Evolutionary conservation across 768 basidiomycete genomes (phyloP), one percentile per base, ranked within the genome.

Genomic region (Amanita pseudoporphyria): DNA sequence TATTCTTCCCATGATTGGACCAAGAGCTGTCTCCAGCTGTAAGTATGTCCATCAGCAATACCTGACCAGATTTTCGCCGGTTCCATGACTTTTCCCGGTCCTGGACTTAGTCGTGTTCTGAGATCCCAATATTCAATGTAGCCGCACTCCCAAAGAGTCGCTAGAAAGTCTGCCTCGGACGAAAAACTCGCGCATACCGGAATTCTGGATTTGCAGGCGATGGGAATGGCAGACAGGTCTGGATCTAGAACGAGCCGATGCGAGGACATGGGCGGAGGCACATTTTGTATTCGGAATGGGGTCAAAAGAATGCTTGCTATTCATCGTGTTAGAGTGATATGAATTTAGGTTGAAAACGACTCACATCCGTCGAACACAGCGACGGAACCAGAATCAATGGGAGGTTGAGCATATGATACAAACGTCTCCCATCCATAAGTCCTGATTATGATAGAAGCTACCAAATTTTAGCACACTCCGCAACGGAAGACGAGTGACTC

Each of bases 201-300:
- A 0, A 76, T 64, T n/a, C 55, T 63, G n/a, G 59, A 55, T 39
- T 36, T 37, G 22, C 50, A 48, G 46, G 53, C 44, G 31, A 54
- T 53, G 31, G 52, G 16, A 9, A 59, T 32, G 39, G 47, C 14
- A 31, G 62, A 53, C 10, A 57, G 39, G 12, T 60, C 56, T 9
- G 64, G 57, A 12, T 53, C 50, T 13, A 71, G 51, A 0, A 60
- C 31, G 9, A 77, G 67, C 53, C 72, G 65, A 52, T 74, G 71
- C 1, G 90, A 84, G 1, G 83, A 87, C 91, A 96, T 94, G 0
- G 96, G 96, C n/a, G 96, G 96, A n/a, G 95, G 96, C 4, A 95
- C 77, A 60, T 96, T 97, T 67, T 95, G 89, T 0, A 80, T 77
- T 35, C 93, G 78, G 74, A 98, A 98, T 13, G 96, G 88, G 2